Conservation (phyloP, 768 basidiomycete species). For the Plicaturopsis crispa region DNA sequence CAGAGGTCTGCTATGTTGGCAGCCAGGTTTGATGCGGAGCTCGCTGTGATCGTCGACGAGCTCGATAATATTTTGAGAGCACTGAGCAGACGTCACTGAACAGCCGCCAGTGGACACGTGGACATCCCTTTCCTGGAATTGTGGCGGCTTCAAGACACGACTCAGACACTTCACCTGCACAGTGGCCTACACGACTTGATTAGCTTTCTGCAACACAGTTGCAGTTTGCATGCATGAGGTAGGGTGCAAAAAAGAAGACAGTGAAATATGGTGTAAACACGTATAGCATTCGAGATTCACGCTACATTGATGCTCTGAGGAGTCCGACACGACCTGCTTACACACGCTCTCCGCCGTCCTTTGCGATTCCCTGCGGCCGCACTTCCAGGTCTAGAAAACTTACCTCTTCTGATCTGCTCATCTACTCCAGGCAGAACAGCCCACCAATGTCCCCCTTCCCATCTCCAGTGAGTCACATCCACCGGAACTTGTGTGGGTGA, state of each 20-base stretch:
- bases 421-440: slow-evolving; percentile 36
- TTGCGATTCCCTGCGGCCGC: slow-evolving; percentile 8
- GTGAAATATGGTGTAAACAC: slow-evolving; percentile 1
- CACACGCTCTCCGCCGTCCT: slow-evolving; percentile 1
- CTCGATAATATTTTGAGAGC: not conserved
- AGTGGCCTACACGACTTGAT: too few relatives aligned
- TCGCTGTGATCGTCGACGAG: not conserved
- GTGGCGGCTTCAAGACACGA: too few relatives aligned
- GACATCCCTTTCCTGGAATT: too few relatives aligned
- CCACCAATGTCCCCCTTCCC: slow-evolving; percentile 47
- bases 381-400: slow-evolving; percentile 30
- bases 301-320: not conserved
- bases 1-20: slow-evolving; percentile 1
- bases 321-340: slow-evolving; percentile 1
- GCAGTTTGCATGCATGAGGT: not conserved
- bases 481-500: slow-evolving; percentile 15
- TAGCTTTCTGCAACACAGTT: too few relatives aligned
- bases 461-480: slow-evolving; percentile 37
- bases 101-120: not conserved
- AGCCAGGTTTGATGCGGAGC: not conserved
- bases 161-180: too few relatives aligned
- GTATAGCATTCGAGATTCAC: not conserved
- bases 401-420: slow-evolving; percentile 36
- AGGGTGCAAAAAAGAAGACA: slow-evolving; percentile 3
- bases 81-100: not conserved